These are phyloP conservation scores for Phanerochaete carnosa DNA, from an alignment of 768 basidiomycete species.

Conservation along the genomic window DNA sequence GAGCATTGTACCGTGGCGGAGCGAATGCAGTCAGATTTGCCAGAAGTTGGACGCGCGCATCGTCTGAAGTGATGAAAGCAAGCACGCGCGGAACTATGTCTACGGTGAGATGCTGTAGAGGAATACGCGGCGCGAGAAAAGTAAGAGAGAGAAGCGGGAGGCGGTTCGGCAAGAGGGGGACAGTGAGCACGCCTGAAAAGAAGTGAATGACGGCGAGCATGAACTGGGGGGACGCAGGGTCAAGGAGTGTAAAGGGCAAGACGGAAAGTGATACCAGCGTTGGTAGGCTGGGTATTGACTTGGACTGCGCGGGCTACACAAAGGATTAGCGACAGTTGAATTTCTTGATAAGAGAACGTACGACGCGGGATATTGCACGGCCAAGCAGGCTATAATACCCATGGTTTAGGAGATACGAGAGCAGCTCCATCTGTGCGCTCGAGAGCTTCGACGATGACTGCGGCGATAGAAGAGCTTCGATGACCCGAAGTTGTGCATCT, in stretches of 20 bases:
- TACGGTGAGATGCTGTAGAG: constrained; percentile 40
- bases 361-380: constrained; percentile 43
- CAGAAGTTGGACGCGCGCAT: constrained; percentile 55
- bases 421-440: constrained; percentile 31
- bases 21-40: constrained; percentile 71
- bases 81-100: constrained; percentile 20
- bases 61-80: constrained; percentile 11
- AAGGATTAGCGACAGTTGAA: neutral
- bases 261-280: constrained; percentile 46
- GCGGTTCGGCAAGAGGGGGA: constrained; percentile 78
- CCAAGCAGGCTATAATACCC: constrained; percentile 44
- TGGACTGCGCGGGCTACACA: constrained; percentile 53
- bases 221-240: constrained; percentile 30
- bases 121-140: constrained; percentile 61
- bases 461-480: constrained; percentile 43
- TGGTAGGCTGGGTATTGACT: constrained; percentile 49
- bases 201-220: constrained; percentile 37
- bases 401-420: constrained; percentile 41
- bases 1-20: constrained; percentile 53
- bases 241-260: constrained; percentile 33
- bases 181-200: constrained; percentile 56
- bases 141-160: constrained; percentile 61
- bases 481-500: constrained; percentile 43
- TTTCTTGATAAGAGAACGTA: constrained; percentile 21
- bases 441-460: constrained; percentile 18